A percentile compares a stretch with the other conserved stretches of the same genome.
These are phyloP conservation scores for Nymphaea colorata DNA, from an alignment of 164 flowering plant species.

Conservation along the genomic window DNA sequence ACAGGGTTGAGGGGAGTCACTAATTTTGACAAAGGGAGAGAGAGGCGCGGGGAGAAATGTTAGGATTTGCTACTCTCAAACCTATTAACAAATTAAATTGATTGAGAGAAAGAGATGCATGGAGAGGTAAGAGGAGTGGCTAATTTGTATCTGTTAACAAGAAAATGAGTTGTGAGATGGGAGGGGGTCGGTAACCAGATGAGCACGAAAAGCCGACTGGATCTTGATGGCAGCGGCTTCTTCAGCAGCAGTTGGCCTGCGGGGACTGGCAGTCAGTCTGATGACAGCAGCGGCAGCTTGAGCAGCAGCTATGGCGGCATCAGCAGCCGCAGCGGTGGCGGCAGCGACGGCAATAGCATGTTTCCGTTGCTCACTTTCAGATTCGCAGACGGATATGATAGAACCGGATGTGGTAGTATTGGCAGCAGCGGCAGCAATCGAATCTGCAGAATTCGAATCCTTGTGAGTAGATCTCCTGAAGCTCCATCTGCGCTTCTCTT, in stretches of 20 bases:
- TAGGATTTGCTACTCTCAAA: no score
- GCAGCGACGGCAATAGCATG: slow-evolving; percentile 51
- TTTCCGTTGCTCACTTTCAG: slow-evolving; percentile 41
- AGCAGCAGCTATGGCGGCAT: slow-evolving; percentile 56
- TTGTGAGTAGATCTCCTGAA: slow-evolving; percentile 56
- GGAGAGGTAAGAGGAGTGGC: no score
- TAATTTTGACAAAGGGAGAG: neutral
- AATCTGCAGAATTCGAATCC: slow-evolving; percentile 10
- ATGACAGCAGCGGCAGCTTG: slow-evolving; percentile 55
- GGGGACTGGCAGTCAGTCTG: slow-evolving; percentile 27
- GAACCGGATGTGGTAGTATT: slow-evolving; percentile 9
- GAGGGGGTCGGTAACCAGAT: slow-evolving; percentile 29
- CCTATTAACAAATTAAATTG: no score
- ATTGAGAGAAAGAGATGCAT: no score
- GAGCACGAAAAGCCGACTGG: slow-evolving; percentile 56
- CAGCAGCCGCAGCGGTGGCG: slow-evolving; percentile 49
- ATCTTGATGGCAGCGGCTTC: slow-evolving; percentile 64
- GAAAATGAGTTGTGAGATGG: no score
- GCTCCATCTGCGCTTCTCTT: slow-evolving; percentile 85
- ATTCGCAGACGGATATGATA: slow-evolving; percentile 14
- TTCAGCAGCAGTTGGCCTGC: slow-evolving; percentile 27
- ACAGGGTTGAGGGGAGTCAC: neutral
- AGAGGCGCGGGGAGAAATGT: no score
- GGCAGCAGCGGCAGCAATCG: neutral
- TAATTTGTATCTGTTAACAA: no score